Evolutionary conservation across 345 rosid genomes (phyloP).

Genomic region (Adansonia digitata): DNA sequence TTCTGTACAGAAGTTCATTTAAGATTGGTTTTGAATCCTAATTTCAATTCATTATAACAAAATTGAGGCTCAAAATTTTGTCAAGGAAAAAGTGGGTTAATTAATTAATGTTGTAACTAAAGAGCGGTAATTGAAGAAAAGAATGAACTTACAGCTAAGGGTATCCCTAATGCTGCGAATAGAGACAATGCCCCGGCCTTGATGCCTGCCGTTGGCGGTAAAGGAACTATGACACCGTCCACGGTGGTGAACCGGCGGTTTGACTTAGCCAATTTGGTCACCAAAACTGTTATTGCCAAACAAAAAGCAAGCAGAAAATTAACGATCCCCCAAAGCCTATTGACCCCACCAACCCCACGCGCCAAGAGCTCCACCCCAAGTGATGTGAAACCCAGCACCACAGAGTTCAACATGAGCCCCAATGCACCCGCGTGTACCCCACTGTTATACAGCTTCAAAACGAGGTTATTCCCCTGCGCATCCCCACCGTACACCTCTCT

Average conservation of each 20-base stretch:
- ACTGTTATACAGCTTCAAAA: slow-evolving; percentile 34
- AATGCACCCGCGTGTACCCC: slow-evolving; percentile 81
- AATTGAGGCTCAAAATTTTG: background rate
- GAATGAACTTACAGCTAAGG: slow-evolving; percentile 41
- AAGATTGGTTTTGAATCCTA: too few species aligned
- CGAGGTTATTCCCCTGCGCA: slow-evolving; percentile 25
- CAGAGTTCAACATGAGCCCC: slow-evolving; percentile 76
- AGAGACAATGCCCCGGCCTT: slow-evolving; percentile 43
- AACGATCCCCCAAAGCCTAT: slow-evolving; percentile 48
- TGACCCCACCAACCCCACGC: slow-evolving; percentile 33
- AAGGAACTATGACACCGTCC: slow-evolving; percentile 6
- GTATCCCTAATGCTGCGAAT: slow-evolving; percentile 54
- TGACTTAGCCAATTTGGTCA: slow-evolving; percentile 50
- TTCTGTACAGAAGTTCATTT: too few species aligned
- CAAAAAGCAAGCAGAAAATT: slow-evolving; percentile 46
- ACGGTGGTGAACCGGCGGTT: slow-evolving; percentile 15
- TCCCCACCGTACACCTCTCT: slow-evolving; percentile 82
- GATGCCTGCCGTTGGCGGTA: slow-evolving; percentile 32
- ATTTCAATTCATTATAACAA: too few species aligned
- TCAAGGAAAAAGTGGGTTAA: background rate
- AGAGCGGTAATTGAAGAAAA: background rate
- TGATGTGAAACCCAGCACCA: slow-evolving; percentile 62
- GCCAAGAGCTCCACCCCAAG: slow-evolving; percentile 44
- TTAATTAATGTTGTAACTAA: background rate
- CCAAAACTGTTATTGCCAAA: slow-evolving; percentile 34